Base-by-base conservation (phyloP, 2,329 filamentous ascomycete genomes). In the Fusarium sp. region DNA sequence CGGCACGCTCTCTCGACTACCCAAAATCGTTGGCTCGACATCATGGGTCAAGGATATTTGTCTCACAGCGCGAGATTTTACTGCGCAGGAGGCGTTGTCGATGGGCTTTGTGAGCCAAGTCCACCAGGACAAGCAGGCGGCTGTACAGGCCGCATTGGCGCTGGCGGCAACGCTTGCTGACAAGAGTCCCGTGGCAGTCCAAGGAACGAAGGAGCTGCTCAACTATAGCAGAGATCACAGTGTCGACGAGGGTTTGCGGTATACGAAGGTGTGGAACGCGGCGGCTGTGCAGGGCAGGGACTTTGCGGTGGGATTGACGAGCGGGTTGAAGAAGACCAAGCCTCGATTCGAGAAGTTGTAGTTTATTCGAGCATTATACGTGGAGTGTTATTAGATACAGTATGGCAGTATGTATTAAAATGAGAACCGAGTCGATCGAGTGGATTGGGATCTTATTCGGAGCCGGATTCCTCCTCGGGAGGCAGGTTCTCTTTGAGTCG, bases 141-240 rank as follows among this genome's bases (percentile, higher is more conserved):
- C 91, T 4, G 78, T 97, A 25, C 81, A 82, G 43, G 87, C 86
- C 40, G 94, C 87, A 0, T 50, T 95, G 65, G 84, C 88, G 68
- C 77, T 92, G 75, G 93, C 91, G 1, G 81, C 77, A 14, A 74
- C 89, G 75, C 88, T 98, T 63, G 92, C 92, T 29, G 83, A 79
- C 20, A 98, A 98, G 87, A 96, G 92, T 76, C 95, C 95, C 0
- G 90, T 98, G 24, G 94, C 94, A 3, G 92, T 95, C 70, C 89
- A 94, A 83, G 91, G 92, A 8, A 97, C 94, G 11, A 97, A 97
- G 84, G 92, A 96, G 82, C 81, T 97, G 68, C 78, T 97, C 77
- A 94, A 96, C 80, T 93, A 91, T 77, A 92, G 91, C 34, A 87
- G 93, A 74, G 95, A 97, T 79, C 89, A 94, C 78, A 85, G 86